These are phyloP conservation scores for Brettanomyces bruxellensis DNA, from an alignment of 805 yeast species.

Conservation along the genomic window DNA sequence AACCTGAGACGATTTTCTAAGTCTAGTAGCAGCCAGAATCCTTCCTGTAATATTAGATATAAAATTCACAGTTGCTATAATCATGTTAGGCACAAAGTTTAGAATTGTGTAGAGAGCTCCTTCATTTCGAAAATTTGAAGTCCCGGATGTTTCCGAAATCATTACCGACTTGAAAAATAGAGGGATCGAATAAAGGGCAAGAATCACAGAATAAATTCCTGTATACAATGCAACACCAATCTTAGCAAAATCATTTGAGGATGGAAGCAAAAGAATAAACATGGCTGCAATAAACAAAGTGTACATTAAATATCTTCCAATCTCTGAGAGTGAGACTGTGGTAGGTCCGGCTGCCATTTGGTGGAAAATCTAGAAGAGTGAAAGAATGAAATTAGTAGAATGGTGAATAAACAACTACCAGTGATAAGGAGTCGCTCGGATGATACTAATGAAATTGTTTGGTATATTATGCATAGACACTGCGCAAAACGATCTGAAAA, in stretches of 20 bases:
- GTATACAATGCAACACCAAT: conserved; percentile 21
- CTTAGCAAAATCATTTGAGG: conserved; percentile 18
- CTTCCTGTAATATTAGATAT: no score
- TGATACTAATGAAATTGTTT: no score
- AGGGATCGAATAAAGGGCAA: conserved; percentile 14
- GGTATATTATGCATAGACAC: no score
- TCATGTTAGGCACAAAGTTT: conserved; percentile 7
- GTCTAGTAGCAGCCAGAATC: not conserved
- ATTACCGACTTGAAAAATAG: conserved; percentile 15
- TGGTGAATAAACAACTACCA: no score
- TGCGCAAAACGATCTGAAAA: no score
- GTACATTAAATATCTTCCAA: conserved; percentile 11
- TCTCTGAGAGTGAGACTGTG: not conserved
- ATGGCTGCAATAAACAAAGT: conserved; percentile 6
- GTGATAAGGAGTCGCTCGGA: no score
- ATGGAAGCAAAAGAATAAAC: conserved; percentile 11
- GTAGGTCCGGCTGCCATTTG: no score
- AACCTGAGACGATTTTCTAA: not conserved
- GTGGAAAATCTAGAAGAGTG: no score
- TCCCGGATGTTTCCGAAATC: not conserved
- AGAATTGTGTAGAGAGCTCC: conserved; percentile 13
- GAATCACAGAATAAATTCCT: conserved; percentile 15
- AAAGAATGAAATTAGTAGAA: no score
- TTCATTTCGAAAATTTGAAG: conserved; percentile 1
- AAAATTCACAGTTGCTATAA: not conserved